Percentiles rank a stretch among this genome's conserved stretches.
These are phyloP conservation scores for Monosporascus sp. DNA, from an alignment of 2,329 filamentous ascomycete species.

Conservation along the genomic window DNA sequence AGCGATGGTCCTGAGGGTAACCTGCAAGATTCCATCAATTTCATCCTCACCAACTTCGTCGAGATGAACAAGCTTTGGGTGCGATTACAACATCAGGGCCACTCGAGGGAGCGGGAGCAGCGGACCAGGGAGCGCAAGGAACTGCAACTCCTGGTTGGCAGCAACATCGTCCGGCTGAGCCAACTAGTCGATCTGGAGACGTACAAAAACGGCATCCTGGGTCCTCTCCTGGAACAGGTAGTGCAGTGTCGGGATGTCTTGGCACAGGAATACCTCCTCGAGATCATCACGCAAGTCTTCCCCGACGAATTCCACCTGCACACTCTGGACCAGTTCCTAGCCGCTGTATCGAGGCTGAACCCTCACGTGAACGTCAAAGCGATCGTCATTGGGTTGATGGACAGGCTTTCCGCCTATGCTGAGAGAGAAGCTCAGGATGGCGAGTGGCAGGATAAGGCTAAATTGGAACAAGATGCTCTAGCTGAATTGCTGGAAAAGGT, in stretches of 20 bases:
- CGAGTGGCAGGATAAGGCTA: constrained; percentile 63
- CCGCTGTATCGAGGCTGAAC: constrained; percentile 86
- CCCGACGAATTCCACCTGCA: constrained; percentile 98
- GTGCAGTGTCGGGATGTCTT: constrained; percentile 96
- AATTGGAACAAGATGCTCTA: constrained; percentile 80
- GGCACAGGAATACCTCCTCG: constrained; percentile 93
- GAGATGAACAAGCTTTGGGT: constrained; percentile 99
- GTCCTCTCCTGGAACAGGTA: constrained; percentile 88
- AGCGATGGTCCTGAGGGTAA: constrained; percentile 93
- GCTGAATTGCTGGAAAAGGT: constrained; percentile 72
- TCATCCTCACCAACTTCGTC: constrained; percentile 96
- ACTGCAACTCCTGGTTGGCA: constrained; percentile 89
- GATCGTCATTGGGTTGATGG: constrained; percentile 97
- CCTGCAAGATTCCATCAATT: constrained; percentile 94
- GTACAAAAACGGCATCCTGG: constrained; percentile 87
- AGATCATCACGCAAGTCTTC: constrained; percentile 98
- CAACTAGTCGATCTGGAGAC: constrained; percentile 92
- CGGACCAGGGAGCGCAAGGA: constrained; percentile 92
- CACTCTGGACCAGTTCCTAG: constrained; percentile 91
- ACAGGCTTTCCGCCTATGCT: constrained; percentile 90
- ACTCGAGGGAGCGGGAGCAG: constrained; percentile 89
- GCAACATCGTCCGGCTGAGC: constrained; percentile 90
- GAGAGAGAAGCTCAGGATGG: constrained; percentile 76
- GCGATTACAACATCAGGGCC: constrained; percentile 91
- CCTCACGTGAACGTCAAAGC: constrained; percentile 97